A percentile compares a stretch with the other conserved stretches of the same genome.
Evolutionary conservation across 2,329 filamentous ascomycete genomes (phyloP).

Genomic region (Alternaria burnsii): DNA sequence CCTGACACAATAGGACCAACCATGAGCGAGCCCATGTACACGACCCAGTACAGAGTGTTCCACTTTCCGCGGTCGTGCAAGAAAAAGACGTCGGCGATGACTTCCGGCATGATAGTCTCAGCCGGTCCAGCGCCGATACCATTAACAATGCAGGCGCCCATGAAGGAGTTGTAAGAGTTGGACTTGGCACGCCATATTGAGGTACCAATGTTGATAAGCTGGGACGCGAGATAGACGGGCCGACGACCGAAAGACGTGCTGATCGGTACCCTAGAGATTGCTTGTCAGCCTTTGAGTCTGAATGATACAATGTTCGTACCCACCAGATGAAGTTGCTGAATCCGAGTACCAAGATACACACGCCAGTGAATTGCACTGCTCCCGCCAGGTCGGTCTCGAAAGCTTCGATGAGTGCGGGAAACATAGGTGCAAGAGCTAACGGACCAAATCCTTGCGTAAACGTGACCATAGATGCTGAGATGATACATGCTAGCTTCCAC

Average conservation of each 20-base stretch:
- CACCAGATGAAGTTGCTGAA: slow-evolving; percentile 70
- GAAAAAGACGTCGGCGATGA: slow-evolving; percentile 72
- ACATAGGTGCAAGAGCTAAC: slow-evolving; percentile 66
- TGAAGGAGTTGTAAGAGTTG: slow-evolving; percentile 67
- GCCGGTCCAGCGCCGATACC: slow-evolving; percentile 69
- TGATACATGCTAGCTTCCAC: slow-evolving; percentile 61
- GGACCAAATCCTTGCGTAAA: slow-evolving; percentile 66
- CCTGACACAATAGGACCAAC: slow-evolving; percentile 66
- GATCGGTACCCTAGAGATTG: slow-evolving; percentile 60
- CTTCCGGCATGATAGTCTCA: slow-evolving; percentile 68
- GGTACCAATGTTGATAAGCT: slow-evolving; percentile 61
- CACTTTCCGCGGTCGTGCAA: slow-evolving; percentile 70
- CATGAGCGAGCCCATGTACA: slow-evolving; percentile 71
- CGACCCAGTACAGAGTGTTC: slow-evolving; percentile 68
- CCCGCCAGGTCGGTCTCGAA: slow-evolving; percentile 63
- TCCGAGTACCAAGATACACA: slow-evolving; percentile 65
- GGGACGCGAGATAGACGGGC: slow-evolving; percentile 62
- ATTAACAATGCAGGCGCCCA: slow-evolving; percentile 70
- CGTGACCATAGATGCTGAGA: slow-evolving; percentile 56
- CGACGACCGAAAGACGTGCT: slow-evolving; percentile 64
- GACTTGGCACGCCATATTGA: slow-evolving; percentile 68
- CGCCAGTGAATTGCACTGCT: slow-evolving; percentile 65
- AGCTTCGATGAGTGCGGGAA: slow-evolving; percentile 64
- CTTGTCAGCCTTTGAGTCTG: not conserved
- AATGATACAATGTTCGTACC: slow-evolving; percentile 10